Percentiles rank a stretch among this genome's conserved stretches.
Conservation (phyloP, 2,329 filamentous ascomycete genomes). For the Botryotinia globosa region DNA sequence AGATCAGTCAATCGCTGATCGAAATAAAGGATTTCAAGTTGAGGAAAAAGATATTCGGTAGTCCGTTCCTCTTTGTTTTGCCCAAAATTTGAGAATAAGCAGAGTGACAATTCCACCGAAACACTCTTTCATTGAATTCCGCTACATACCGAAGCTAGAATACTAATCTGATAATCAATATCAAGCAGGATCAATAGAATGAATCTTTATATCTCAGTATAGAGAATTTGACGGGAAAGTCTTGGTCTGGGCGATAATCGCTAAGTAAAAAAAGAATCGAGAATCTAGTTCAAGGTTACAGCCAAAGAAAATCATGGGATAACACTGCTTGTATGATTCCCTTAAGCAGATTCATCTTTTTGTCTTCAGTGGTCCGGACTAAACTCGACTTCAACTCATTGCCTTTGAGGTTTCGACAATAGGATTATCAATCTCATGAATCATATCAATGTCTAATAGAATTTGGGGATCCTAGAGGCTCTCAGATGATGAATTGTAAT, state of each 20-base stretch:
- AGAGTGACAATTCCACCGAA: neutral
- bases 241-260: neutral
- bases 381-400: neutral
- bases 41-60: neutral
- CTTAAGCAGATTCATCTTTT: neutral
- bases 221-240: neutral
- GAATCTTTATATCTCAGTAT: neutral
- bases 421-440: neutral
- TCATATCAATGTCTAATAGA: neutral
- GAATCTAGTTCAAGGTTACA: neutral
- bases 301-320: neutral
- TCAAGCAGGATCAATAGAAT: neutral
- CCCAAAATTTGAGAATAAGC: neutral
- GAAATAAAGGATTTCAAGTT: neutral
- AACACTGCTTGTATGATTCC: neutral
- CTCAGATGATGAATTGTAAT: neutral
- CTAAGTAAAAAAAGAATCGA: neutral
- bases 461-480: neutral
- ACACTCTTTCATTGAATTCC: neutral
- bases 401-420: neutral
- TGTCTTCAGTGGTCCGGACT: neutral
- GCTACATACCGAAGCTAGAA: neutral
- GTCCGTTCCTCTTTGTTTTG: neutral
- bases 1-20: neutral
- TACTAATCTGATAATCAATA: neutral